Evolutionary conservation across 164 flowering plant species (phyloP).

Genomic region (Nymphaea colorata): DNA sequence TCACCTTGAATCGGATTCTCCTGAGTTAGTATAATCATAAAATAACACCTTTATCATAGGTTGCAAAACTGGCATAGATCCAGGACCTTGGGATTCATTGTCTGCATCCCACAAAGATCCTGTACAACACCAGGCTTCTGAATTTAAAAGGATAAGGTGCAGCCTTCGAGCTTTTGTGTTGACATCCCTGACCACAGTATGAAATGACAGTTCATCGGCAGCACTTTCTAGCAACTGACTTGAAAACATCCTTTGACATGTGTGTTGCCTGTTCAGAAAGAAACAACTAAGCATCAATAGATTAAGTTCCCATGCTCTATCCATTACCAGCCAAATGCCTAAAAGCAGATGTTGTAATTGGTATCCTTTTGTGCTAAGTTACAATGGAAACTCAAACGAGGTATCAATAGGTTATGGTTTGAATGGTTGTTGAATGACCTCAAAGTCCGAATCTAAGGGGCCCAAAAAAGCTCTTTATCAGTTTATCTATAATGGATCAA

Average conservation of each 20-base stretch:
- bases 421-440: too few relatives aligned
- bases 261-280: constrained; percentile 47
- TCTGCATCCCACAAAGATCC: constrained; percentile 33
- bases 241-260: constrained; percentile 61
- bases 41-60: constrained; percentile 73
- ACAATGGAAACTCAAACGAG: too few relatives aligned
- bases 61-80: constrained; percentile 27
- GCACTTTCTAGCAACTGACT: constrained; percentile 63
- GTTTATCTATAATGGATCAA: too few relatives aligned
- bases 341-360: too few relatives aligned
- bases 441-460: too few relatives aligned
- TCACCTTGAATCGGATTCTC: constrained; percentile 45
- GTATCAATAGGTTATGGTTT: too few relatives aligned
- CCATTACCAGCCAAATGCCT: neutral
- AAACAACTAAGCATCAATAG: constrained; percentile 1
- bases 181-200: constrained; percentile 67
- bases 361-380: too few relatives aligned
- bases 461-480: too few relatives aligned
- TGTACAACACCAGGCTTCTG: constrained; percentile 56
- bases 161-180: constrained; percentile 35
- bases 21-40: constrained; percentile 28
- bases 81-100: constrained; percentile 13
- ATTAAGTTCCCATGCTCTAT: neutral
- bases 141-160: constrained; percentile 67
- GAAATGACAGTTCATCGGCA: constrained; percentile 67